Evolutionary conservation across 805 yeast genomes (phyloP), one percentile per base, ranked within the genome.

Genomic region (Yarrowia osloensis): DNA sequence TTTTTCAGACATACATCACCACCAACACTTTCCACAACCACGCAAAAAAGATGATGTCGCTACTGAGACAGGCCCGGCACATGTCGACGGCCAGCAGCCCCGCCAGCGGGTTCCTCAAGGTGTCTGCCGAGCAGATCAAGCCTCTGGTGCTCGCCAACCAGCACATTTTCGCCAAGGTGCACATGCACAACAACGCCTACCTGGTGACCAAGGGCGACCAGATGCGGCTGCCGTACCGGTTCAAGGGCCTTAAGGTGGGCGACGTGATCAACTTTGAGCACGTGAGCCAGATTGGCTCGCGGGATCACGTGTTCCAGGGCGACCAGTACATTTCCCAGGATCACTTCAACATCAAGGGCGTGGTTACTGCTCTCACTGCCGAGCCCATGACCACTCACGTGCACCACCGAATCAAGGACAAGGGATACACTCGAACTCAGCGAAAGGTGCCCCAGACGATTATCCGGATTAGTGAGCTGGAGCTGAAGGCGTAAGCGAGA

Each of bases 191-290:
- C 77, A 86, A 91, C 77, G 91, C 95, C 49, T 92, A 90, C 74
- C 80, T 95, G 69, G 95, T 95, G 19, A 92, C 98, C 28, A 85
- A 88, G 71, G 99, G 99, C 24, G 99, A 95, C 77, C 84, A 82
- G 70, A 84, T 95, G 65, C 83, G 86, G 26, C 77, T 95, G 44
- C 97, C 98, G 2, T 93, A 85, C 77, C 84, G 86, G 70, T 75
- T 95, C 81, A 88, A 86, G 72, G 84, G 86, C 66, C 95, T 88
- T 12, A 82, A 86, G 65, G 87, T 94, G 4, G 99, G 99, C 21
- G 97, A 93, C 76, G 81, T 81, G n/a, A 80, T 95, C 63, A 79
- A 82, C 57, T 83, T 95, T 74, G 86, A 85, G 69, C 88, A 91
- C 72, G 92, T 94, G 39, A 84, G 88, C 17, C 87, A 91, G 12